Evolutionary conservation across 2,329 filamentous ascomycete species (phyloP), one percentile per base, ranked within the genome.

Genomic region (Curvularia lunata): DNA sequence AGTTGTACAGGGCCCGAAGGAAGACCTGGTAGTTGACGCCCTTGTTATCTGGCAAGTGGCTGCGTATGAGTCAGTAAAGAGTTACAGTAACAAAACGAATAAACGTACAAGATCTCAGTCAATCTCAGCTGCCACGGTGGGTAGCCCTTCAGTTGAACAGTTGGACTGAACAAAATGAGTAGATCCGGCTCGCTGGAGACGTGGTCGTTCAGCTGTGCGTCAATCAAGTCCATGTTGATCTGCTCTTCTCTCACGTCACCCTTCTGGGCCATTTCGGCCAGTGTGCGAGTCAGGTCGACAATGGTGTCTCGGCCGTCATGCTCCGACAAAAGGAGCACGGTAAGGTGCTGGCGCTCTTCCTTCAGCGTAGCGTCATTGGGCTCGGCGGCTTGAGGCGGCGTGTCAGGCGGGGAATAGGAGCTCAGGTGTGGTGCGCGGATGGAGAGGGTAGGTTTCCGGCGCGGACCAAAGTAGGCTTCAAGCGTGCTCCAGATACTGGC

Each of bases 81-180:
- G 12, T 9, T 0, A 18, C 2, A 4, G 32, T 8, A 21, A 40
- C 19, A 47, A 38, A 38, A 13, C 38, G 37, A 32, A 23, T 30
- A 21, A 37, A 85, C 85, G 75, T 81, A 86, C 74, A 93, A 97
- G 56, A 99, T 97, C 82, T 99, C 95, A 0, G 93, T 97, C 72
- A 99, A 80, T 42, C 95, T 86, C 61, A 98, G 85, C 78, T 97
- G 95, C 95, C 95, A 99, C 1, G 95, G 95, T 9, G 95, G 95
- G 75, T 98, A 99, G 9, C 95, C 92, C 52, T 92, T 88, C 43
- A 99, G 79, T 74, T 92, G 88, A 52, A 98, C 87, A 48, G 88
- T 86, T 4, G 93, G 91, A 1, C 90, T 88, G 75, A 99, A 99
- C 8, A 97, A 80, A 53, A 99, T 85, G 57, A 99, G 81, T 13